Evolutionary conservation across 192 early-diverging fungal species (phyloP), one percentile per base, ranked within the genome.

Genomic region (Jimgerdemannia lactiflua): DNA sequence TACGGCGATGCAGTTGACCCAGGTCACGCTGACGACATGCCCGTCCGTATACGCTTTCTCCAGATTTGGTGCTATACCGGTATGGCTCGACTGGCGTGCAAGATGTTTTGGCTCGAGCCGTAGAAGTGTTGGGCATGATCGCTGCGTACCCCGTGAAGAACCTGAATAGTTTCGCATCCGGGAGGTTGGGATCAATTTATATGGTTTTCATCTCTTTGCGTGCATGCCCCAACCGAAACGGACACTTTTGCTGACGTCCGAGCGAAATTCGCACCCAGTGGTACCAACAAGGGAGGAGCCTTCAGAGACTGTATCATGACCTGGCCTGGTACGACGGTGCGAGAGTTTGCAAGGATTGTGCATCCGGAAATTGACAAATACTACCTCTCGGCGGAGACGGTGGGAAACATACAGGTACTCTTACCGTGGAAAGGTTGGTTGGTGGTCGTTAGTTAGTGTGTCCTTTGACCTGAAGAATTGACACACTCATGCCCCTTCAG

Each of bases 1-100:
- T 41, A 20, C 6, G 4, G 3, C 17, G 54, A 19, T n/a, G 29
- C 8, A 59, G 17, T 6, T 8, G 6, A 72, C n/a, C 4, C 10
- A 17, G 14, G 4, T 19, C 4, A 59, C 85, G 20, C 85, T 82
- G 64, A 40, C 9, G 14, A 59, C 8, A 10, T 10, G 2, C 14
- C 49, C 0, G 8, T 59, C 8, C 49, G 49, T 59, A 10, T 72
- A 40, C 19, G 43, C 43, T 2, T 14, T 18, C 67, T 11, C 2
- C 11, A 73, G 94, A 95, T 69, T 78, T 95, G 64, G 94, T 95
- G 1, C 71, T 95, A 74, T 95, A 95, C 74, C 89, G 94, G 6
- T 95, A 93, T 80, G 94, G 93, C 17, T 88, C 86, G 6, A 95
- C 94, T 4, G 94, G 94, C n/a, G 91, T 95, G 6, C 90, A 90